Base-by-base conservation (phyloP, 352 stramenopile genomes). In the Phytopythium helicoides region DNA sequence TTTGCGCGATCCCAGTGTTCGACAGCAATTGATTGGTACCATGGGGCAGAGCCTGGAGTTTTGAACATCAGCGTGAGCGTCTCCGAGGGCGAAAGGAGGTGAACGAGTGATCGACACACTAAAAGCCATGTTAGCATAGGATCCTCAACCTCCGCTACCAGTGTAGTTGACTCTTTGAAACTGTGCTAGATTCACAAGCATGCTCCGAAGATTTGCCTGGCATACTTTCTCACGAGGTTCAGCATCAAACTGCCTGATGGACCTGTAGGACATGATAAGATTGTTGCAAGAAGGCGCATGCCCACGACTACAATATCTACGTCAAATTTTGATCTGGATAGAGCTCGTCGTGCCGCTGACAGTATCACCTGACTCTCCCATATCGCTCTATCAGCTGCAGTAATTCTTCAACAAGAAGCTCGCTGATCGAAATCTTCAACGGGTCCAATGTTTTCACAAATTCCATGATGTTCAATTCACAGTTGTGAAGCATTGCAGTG, bases 401-500 rank as follows among this genome's bases (percentile, higher is more conserved):
- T 31, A 72, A 45, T 16, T 72, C 59, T 10, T 66, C 54, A 14
- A 72, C 15, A n/a, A 63, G 34, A 14, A 42, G 40, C 19, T 40
- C 47, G 3, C 51, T 14, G 19, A 18, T 35, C 9, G 31, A 36
- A 14, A 31, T 9, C 22, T 10, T 11, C 15, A 26, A 21, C 1
- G 12, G 5, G 9, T 23, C 28, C 5, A 26, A 33, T 8, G 45
- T 22, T 11, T n/a, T 14, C 7, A 19, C 52, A 41, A 68, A 31
- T 1, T 59, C 54, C 0, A 28, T 51, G 42, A 60, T 35, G n/a
- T 77, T 66, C 23, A 73, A 52, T 56, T 83, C 72, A 34, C 71
- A 58, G 16, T 38, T 51, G 8, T 31, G 22, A 25, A 81, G 64
- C 6, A 86, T 35, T 18, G 53, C 47, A 6, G 66, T 65, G 6